Evolutionary conservation across 805 yeast species (phyloP), one percentile per base, ranked within the genome.

Genomic region (Hanseniaspora taiwanica): DNA sequence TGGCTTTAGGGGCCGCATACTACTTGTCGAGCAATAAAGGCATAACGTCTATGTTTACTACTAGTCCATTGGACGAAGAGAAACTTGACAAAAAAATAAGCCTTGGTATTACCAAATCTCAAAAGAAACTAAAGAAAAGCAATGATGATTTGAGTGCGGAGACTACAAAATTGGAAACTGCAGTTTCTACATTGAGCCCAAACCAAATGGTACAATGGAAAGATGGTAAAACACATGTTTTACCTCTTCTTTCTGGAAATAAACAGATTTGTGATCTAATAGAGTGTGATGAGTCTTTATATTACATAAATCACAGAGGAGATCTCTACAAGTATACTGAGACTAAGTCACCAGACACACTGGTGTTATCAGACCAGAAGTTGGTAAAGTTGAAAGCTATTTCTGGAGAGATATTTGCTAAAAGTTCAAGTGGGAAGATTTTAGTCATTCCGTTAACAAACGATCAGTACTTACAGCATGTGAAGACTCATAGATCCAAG

Each of bases 251-350:
- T 2, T 23, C 33, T 8, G 14, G 84, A 23, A 65, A 69, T 36
- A 79, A 75, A 51, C 73, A 87, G 4, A 62, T 66, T 17, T 52
- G 84, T 2, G 63, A 68, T 19, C 10, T 41, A 10, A 66, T 65
- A 4, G 57, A 59, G 6, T 55, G 63, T 24, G 71, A 62, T 1
- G 55, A 47, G 3, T 13, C 18, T 6, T 18, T 41, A 14, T 60
- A 68, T 4, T 85, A 85, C 0, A 71, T 84, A 14, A 72, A 77
- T 44, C 66, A 67, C 1, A 71, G 69, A 13, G 97, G 96, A 16
- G 72, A 80, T 50, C 65, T 85, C 24, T 76, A 74, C 41, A 81
- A 80, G 53, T 84, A 52, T 40, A 52, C 58, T 34, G 43, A 48
- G 13, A 56, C 63, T 14, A 46, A 48, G 1, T 42, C 52, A 3